Evolutionary conservation across 768 basidiomycete genomes (phyloP).

Genomic region (Amanita phalloides): DNA sequence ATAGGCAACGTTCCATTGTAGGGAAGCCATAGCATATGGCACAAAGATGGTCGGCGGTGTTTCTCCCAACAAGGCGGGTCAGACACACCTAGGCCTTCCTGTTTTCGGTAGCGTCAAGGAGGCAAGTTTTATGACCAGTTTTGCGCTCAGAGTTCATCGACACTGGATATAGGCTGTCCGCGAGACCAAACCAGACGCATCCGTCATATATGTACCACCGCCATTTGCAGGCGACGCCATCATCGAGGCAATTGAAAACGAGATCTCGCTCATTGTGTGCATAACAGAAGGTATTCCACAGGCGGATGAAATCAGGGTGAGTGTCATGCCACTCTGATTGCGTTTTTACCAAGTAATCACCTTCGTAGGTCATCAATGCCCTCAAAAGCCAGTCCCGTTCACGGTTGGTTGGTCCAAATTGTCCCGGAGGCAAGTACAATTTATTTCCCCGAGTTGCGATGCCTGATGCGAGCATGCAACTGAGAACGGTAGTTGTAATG

Average conservation of each 20-base stretch:
- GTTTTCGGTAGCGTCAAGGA: slow-evolving; percentile 89
- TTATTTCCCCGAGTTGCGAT: background rate
- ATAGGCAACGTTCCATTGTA: slow-evolving; percentile 94
- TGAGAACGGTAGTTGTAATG: background rate
- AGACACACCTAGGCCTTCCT: slow-evolving; percentile 89
- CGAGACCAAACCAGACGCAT: slow-evolving; percentile 82
- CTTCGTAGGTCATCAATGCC: slow-evolving; percentile 74
- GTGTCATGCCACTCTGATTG: slow-evolving; percentile 9
- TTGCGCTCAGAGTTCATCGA: background rate
- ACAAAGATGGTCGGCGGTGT: slow-evolving; percentile 98
- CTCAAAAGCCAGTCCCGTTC: slow-evolving; percentile 90
- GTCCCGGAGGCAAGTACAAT: slow-evolving; percentile 56
- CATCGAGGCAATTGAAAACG: slow-evolving; percentile 97
- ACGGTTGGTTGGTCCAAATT: slow-evolving; percentile 96
- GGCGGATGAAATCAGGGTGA: slow-evolving; percentile 85
- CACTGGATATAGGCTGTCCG: slow-evolving; percentile 61
- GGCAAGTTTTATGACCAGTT: slow-evolving; percentile 32
- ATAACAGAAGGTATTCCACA: slow-evolving; percentile 99
- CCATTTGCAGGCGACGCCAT: slow-evolving; percentile 93
- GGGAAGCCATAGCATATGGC: slow-evolving; percentile 88
- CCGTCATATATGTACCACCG: slow-evolving; percentile 97
- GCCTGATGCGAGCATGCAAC: too few species aligned
- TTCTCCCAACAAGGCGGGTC: slow-evolving; percentile 93
- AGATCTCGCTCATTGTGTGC: slow-evolving; percentile 95
- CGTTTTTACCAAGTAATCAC: background rate